Conservation (phyloP, 108 stramenopile genomes). For the Skeletonema grethae region DNA sequence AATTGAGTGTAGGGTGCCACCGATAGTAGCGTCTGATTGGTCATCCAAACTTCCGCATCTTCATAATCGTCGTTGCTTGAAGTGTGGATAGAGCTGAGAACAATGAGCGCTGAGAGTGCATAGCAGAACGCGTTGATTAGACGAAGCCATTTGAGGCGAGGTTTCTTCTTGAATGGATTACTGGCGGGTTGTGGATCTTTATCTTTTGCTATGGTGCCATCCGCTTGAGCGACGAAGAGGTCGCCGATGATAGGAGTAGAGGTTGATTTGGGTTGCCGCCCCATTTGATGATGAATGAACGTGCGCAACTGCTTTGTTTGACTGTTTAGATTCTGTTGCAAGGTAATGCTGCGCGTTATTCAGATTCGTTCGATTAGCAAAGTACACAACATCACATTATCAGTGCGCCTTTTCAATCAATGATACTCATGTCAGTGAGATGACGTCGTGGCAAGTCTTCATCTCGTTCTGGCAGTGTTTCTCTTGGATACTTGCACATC, state of each 20-base stretch:
- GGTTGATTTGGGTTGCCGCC: not conserved
- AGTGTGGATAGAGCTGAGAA: not conserved
- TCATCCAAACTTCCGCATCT: not conserved
- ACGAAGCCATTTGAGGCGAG: not conserved
- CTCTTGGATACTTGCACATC: too few relatives aligned
- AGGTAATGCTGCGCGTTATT: too few relatives aligned
- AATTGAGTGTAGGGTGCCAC: constrained; percentile 1
- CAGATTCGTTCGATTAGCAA: too few relatives aligned
- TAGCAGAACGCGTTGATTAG: not conserved
- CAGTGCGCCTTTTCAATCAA: too few relatives aligned
- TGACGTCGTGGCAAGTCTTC: too few relatives aligned
- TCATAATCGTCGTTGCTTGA: not conserved
- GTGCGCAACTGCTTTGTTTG: too few relatives aligned
- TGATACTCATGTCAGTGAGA: too few relatives aligned
- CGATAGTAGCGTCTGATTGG: not conserved
- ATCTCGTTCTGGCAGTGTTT: too few relatives aligned
- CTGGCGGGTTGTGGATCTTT: not conserved
- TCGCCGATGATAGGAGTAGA: not conserved
- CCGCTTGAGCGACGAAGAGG: not conserved
- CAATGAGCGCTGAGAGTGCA: not conserved
- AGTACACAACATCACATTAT: too few relatives aligned
- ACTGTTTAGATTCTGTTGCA: too few relatives aligned
- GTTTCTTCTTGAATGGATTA: not conserved
- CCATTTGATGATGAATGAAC: not conserved
- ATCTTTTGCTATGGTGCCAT: not conserved